phyloP scores from a whole-genome alignment of 257 asterid species.

The Verbascum thapsus region DNA sequence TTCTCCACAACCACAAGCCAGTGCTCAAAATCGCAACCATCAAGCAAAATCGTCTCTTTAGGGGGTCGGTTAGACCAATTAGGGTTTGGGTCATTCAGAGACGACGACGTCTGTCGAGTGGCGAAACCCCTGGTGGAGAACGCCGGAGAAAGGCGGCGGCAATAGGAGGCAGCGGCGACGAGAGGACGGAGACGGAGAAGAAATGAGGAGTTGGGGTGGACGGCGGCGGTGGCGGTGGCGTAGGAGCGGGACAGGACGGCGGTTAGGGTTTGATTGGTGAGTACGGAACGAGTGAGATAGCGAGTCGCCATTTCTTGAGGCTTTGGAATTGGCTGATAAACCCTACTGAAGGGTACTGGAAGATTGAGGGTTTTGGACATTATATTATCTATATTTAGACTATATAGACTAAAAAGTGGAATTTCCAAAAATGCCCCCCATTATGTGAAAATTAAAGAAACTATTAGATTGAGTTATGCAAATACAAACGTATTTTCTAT shows the following conservation, averaged over 20 bases:
- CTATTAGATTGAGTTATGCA: too few relatives aligned
- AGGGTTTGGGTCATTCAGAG: constrained; percentile 82
- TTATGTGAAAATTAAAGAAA: not conserved
- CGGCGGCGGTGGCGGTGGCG: constrained; percentile 41
- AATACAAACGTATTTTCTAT: too few relatives aligned
- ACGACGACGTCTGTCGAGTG: constrained; percentile 63
- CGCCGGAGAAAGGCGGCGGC: constrained; percentile 42
- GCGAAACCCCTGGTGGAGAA: constrained; percentile 55
- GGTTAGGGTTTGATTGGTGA: constrained; percentile 38
- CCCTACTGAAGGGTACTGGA: constrained; percentile 34
- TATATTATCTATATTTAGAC: too few relatives aligned
- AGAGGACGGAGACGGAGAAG: constrained; percentile 71
- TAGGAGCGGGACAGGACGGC: constrained; percentile 43
- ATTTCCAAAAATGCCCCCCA: constrained; percentile 24
- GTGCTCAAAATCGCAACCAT: constrained; percentile 97
- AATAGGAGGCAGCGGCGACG: constrained; percentile 37
- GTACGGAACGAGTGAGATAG: constrained; percentile 50
- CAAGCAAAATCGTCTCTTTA: constrained; percentile 89
- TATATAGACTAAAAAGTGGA: not conserved
- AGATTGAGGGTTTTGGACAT: constrained; percentile 27
- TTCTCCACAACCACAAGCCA: constrained; percentile 96
- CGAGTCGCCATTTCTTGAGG: constrained; percentile 64
- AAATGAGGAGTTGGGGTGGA: constrained; percentile 30
- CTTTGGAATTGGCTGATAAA: constrained; percentile 27
- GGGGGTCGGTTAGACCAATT: constrained; percentile 97